phyloP scores from a whole-genome alignment of 768 basidiomycete species.

The Rhodotorula paludigena region DNA sequence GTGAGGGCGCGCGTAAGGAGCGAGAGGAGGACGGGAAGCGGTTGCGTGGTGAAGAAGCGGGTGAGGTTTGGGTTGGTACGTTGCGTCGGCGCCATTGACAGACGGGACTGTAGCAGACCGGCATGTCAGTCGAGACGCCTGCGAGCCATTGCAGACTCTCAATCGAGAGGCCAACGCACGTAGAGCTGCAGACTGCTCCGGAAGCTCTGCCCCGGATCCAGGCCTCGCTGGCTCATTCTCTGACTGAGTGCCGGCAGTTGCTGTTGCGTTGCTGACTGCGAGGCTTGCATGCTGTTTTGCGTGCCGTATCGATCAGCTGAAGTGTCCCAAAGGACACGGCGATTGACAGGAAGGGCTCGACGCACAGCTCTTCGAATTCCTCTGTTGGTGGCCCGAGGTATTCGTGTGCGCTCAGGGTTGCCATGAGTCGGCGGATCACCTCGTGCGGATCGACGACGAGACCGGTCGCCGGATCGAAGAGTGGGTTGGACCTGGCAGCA shows the following conservation, averaged over 20 bases:
- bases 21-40: conserved; percentile 9
- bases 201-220: conserved; percentile 62
- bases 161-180: conserved; percentile 59
- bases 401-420: conserved; percentile 63
- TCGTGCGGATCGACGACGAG: conserved; percentile 55
- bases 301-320: background rate
- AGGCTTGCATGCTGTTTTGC: background rate
- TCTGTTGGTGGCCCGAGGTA: conserved; percentile 69
- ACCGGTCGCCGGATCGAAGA: conserved; percentile 61
- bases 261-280: background rate
- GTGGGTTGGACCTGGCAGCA: conserved; percentile 19
- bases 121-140: too few relatives aligned
- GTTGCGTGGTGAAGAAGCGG: conserved; percentile 57
- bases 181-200: conserved; percentile 75
- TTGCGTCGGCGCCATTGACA: conserved; percentile 39
- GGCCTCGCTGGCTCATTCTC: conserved; percentile 58
- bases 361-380: conserved; percentile 31
- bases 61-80: conserved; percentile 66
- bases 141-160: too few relatives aligned
- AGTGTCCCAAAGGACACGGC: too few relatives aligned
- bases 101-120: conserved; percentile 53
- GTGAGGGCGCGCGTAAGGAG: conserved; percentile 11
- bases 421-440: conserved; percentile 67
- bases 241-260: conserved; percentile 59
- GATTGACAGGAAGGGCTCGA: background rate